phyloP scores from a whole-genome alignment of 495 filamentous ascomycete species.

The Niebla homalea region DNA sequence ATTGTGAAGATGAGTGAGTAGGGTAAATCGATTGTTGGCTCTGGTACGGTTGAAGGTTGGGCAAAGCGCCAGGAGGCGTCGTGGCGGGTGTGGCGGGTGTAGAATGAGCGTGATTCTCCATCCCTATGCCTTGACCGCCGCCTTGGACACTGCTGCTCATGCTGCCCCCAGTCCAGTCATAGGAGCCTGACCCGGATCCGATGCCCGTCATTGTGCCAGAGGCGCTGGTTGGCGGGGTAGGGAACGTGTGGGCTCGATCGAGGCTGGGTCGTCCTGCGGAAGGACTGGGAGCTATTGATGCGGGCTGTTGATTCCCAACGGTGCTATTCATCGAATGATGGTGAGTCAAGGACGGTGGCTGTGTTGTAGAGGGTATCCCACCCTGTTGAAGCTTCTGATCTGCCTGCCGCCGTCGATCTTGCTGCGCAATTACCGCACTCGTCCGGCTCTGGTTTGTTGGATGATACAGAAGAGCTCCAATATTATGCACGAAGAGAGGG shows the following conservation, averaged over 20 bases:
- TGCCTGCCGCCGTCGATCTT: constrained; percentile 42
- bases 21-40: constrained; percentile 66
- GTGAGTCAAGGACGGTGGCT: constrained; percentile 63
- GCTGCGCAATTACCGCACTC: constrained; percentile 74
- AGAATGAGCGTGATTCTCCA: constrained; percentile 79
- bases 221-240: constrained; percentile 85
- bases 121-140: constrained; percentile 60
- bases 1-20: constrained; percentile 56
- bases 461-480: constrained; percentile 86
- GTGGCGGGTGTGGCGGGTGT: constrained; percentile 91
- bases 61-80: constrained; percentile 72
- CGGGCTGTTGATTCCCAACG: constrained; percentile 45
- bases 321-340: constrained; percentile 67
- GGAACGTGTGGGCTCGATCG: constrained; percentile 79
- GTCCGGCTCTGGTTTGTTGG: constrained; percentile 75
- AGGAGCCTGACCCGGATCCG: constrained; percentile 56
- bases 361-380: constrained; percentile 34
- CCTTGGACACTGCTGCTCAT: constrained; percentile 51
- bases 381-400: constrained; percentile 32
- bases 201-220: constrained; percentile 72
- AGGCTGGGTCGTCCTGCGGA: constrained; percentile 54
- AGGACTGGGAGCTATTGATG: constrained; percentile 65
- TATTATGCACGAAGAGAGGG: constrained; percentile 95
- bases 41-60: constrained; percentile 66
- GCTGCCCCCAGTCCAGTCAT: constrained; percentile 58